phyloP scores from a whole-genome alignment of 805 yeast genomes.

The Nakazawaea populi region DNA sequence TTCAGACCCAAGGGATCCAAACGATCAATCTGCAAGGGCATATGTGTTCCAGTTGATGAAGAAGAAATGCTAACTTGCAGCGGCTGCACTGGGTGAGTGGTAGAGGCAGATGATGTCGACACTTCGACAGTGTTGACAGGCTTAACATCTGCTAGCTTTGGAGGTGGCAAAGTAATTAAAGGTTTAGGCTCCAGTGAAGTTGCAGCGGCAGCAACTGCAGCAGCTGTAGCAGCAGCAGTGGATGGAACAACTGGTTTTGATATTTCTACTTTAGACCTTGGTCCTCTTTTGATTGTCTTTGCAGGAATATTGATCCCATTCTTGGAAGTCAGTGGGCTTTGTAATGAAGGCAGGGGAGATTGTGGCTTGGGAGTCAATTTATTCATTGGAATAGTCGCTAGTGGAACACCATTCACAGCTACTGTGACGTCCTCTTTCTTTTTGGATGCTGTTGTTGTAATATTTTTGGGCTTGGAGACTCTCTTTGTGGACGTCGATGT shows the following conservation, averaged over 20 bases:
- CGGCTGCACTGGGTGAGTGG: neutral
- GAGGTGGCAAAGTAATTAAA: conserved; percentile 1
- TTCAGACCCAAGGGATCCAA: conserved; percentile 9
- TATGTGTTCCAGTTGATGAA: neutral
- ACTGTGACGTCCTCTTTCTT: neutral
- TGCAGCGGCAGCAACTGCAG: neutral
- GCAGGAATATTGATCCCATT: conserved; percentile 1
- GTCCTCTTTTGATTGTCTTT: conserved; percentile 1
- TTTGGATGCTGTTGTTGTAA: neutral
- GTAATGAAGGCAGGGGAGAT: neutral
- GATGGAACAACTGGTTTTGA: too few relatives aligned
- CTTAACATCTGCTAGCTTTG: conserved; percentile 3
- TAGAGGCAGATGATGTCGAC: neutral
- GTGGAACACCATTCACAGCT: neutral
- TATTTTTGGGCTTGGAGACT: neutral
- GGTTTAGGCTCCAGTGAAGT: conserved; percentile 3
- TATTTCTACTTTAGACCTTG: neutral
- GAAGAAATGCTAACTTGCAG: neutral
- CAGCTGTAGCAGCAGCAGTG: neutral
- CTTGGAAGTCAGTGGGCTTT: neutral
- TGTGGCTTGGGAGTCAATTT: neutral
- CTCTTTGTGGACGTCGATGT: conserved; percentile 13
- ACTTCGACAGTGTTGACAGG: neutral
- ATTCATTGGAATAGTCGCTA: neutral
- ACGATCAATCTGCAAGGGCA: neutral